phyloP scores from a whole-genome alignment of 352 stramenopile species.

The Phytophthora ohioensis region DNA sequence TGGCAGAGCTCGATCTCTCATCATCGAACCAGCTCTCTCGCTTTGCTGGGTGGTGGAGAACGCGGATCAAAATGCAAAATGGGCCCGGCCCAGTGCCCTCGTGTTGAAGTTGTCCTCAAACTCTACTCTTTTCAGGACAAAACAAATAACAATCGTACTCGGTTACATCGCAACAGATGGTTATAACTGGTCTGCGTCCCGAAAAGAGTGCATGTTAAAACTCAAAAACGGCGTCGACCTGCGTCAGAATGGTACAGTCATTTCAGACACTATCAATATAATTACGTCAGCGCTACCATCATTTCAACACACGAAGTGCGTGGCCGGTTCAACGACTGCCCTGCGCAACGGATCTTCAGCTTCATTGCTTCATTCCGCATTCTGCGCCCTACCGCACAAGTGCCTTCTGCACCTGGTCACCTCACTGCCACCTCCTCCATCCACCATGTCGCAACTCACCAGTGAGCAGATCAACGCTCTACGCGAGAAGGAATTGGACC shows the following conservation, averaged over 20 bases:
- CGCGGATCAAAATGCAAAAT: constrained; percentile 6
- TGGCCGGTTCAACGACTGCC: not conserved
- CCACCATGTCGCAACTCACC: constrained; percentile 51
- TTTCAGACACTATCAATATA: constrained; percentile 1
- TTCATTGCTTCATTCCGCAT: constrained; percentile 44
- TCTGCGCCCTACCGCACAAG: constrained; percentile 21
- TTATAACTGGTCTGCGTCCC: not conserved
- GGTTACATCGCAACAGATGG: not conserved
- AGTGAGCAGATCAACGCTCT: constrained; percentile 62
- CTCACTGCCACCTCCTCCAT: not conserved
- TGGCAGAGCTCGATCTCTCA: not conserved
- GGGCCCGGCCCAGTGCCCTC: not conserved
- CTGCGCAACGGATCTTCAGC: not conserved
- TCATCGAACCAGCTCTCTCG: constrained; percentile 16
- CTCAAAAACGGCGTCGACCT: constrained; percentile 10
- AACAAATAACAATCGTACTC: not conserved
- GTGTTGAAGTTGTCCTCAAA: constrained; percentile 16
- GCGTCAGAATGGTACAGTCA: constrained; percentile 14
- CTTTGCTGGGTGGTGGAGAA: constrained; percentile 23
- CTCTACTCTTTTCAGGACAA: not conserved
- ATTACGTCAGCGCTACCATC: not conserved
- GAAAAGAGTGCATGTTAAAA: not conserved
- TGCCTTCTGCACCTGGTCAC: not conserved
- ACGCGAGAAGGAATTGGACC: constrained; percentile 67
- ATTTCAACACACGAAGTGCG: constrained; percentile 8